Percentiles rank a stretch among this genome's conserved stretches.
Evolutionary conservation across 345 rosid genomes (phyloP).

Genomic region (Aquilaria yunnanensis): DNA sequence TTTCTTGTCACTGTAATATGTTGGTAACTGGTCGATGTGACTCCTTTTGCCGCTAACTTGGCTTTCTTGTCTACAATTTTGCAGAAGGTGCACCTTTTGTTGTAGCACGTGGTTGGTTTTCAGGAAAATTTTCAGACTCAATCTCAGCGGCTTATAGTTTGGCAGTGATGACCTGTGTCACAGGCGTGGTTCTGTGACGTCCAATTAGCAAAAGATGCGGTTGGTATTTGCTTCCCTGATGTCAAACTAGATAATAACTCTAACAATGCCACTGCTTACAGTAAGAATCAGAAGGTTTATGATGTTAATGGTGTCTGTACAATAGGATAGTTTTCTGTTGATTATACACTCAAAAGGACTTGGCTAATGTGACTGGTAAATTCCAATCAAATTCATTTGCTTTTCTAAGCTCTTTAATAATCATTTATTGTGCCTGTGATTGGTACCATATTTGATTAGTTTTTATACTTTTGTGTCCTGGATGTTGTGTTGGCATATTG

Average conservation of each 20-base stretch:
- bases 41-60: no score
- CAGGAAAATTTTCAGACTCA: constrained; percentile 76
- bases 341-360: constrained; percentile 40
- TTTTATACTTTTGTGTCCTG: no score
- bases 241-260: constrained; percentile 52
- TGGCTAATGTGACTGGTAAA: constrained; percentile 42
- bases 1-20: no score
- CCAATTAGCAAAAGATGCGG: constrained; percentile 73
- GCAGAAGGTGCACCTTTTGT: constrained; percentile 70
- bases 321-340: constrained; percentile 65
- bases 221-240: constrained; percentile 74
- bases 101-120: constrained; percentile 86
- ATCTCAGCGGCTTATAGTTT: constrained; percentile 44
- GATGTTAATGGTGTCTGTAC: constrained; percentile 47
- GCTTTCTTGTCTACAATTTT: neutral
- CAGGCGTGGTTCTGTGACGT: constrained; percentile 46
- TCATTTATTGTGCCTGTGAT: no score
- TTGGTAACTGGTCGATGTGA: no score
- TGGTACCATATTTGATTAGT: no score
- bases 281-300: constrained; percentile 20
- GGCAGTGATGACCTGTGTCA: constrained; percentile 21
- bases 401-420: no score
- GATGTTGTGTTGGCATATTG: no score
- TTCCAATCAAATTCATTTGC: constrained; percentile 1
- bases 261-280: constrained; percentile 2